phyloP scores from a whole-genome alignment of 352 stramenopile species.

The Pythium diclinum region DNA sequence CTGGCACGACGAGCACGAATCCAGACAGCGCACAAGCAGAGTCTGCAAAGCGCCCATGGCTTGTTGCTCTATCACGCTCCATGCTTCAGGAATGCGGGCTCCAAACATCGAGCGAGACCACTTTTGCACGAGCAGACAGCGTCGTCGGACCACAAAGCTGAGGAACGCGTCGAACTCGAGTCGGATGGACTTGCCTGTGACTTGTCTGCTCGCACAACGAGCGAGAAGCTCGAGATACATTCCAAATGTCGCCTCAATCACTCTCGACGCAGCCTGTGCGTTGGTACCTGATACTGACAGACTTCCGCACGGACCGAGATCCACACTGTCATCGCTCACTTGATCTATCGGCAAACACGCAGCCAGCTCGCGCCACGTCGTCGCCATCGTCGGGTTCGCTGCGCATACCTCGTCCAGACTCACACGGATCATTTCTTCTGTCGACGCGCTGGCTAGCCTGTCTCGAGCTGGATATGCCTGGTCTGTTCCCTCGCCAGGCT shows the following conservation, averaged over 20 bases:
- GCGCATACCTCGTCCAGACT: constrained; percentile 31
- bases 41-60: constrained; percentile 42
- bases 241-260: constrained; percentile 34
- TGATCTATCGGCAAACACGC: constrained; percentile 23
- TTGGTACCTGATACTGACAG: constrained; percentile 16
- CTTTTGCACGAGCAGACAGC: constrained; percentile 39
- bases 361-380: constrained; percentile 36
- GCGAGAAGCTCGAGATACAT: constrained; percentile 26
- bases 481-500: constrained; percentile 14
- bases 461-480: constrained; percentile 14
- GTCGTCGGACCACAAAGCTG: constrained; percentile 53
- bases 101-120: constrained; percentile 46
- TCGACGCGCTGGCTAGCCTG: constrained; percentile 35
- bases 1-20: constrained; percentile 45
- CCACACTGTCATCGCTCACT: constrained; percentile 42
- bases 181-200: constrained; percentile 27
- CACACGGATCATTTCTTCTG: constrained; percentile 30
- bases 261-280: constrained; percentile 17
- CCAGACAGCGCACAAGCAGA: constrained; percentile 55
- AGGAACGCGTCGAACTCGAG: constrained; percentile 57
- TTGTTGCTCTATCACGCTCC: constrained; percentile 47
- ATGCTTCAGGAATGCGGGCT: constrained; percentile 41
- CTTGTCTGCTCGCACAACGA: not conserved
- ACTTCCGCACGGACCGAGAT: constrained; percentile 40
- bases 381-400: constrained; percentile 31